phyloP scores from a whole-genome alignment of 1,284 basidiomycete genomes.

The Melampsora americana region DNA sequence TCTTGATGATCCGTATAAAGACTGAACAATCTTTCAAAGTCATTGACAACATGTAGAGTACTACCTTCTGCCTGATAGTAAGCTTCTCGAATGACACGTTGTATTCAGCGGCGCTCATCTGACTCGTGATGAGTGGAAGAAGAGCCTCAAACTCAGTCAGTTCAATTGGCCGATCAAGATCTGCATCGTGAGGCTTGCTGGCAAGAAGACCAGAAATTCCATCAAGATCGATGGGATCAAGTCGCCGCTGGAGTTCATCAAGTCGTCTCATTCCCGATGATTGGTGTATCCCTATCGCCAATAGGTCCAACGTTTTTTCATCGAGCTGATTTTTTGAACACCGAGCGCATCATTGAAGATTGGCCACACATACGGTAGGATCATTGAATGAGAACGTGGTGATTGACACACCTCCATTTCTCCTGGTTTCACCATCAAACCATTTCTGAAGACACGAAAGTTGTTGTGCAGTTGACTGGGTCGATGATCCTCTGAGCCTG shows the following conservation, averaged over 20 bases:
- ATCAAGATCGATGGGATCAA: slow-evolving; percentile 32
- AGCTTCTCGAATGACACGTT: neutral
- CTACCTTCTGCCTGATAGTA: neutral
- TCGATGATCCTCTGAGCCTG: neutral
- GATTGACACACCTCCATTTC: neutral
- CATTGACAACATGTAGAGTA: slow-evolving; percentile 32
- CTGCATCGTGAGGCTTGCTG: neutral
- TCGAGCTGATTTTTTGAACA: neutral
- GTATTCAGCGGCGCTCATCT: neutral
- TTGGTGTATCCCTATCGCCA: slow-evolving; percentile 1
- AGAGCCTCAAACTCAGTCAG: slow-evolving; percentile 12
- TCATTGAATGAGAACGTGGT: neutral
- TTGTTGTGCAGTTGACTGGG: slow-evolving; percentile 30
- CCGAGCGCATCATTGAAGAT: neutral
- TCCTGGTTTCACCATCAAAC: slow-evolving; percentile 7
- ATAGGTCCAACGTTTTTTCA: slow-evolving; percentile 10
- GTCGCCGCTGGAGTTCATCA: slow-evolving; percentile 9
- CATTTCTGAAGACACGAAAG: slow-evolving; percentile 22
- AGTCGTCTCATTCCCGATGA: slow-evolving; percentile 1
- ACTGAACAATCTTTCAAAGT: slow-evolving; percentile 38
- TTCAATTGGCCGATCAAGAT: neutral
- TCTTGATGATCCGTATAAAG: slow-evolving; percentile 8
- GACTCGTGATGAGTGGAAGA: slow-evolving; percentile 1
- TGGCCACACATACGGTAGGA: neutral
- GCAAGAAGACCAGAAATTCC: slow-evolving; percentile 9